Conservation (phyloP, 2,329 filamentous ascomycete species). For the Diaporthe ampelina region DNA sequence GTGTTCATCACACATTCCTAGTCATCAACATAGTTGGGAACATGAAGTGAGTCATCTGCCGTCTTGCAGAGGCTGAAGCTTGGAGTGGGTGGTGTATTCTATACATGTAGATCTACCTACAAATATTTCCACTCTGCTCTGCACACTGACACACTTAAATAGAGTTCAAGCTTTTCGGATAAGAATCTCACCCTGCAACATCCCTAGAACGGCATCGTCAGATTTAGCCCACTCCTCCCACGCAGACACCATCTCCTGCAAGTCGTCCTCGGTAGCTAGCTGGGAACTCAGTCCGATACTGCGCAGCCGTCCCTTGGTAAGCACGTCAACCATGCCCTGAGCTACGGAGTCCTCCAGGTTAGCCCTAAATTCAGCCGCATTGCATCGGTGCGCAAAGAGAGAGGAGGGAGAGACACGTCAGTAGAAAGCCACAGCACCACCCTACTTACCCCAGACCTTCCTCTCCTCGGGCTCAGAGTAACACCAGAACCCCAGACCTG, state of each 20-base stretch:
- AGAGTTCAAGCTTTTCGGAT: slow-evolving; percentile 43
- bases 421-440: not conserved
- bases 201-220: slow-evolving; percentile 46
- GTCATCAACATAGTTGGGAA: too few species aligned
- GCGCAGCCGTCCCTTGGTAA: slow-evolving; percentile 44
- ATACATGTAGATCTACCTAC: not conserved
- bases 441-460: slow-evolving; percentile 44
- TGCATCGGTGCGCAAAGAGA: not conserved
- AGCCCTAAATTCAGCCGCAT: not conserved
- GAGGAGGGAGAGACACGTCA: not conserved
- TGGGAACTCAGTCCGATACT: slow-evolving; percentile 42
- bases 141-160: not conserved
- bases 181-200: slow-evolving; percentile 47
- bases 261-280: slow-evolving; percentile 43
- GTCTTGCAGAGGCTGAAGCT: not conserved
- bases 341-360: slow-evolving; percentile 39
- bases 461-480: slow-evolving; percentile 44
- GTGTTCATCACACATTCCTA: slow-evolving; percentile 51
- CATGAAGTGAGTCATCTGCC: not conserved
- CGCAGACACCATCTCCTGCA: slow-evolving; percentile 47
- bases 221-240: slow-evolving; percentile 46
- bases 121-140: slow-evolving; percentile 2
- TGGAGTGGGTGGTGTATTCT: not conserved
- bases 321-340: slow-evolving; percentile 43
- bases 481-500: slow-evolving; percentile 44